phyloP scores from a whole-genome alignment of 2,329 filamentous ascomycete species.

The Trichoderma asperellum region DNA sequence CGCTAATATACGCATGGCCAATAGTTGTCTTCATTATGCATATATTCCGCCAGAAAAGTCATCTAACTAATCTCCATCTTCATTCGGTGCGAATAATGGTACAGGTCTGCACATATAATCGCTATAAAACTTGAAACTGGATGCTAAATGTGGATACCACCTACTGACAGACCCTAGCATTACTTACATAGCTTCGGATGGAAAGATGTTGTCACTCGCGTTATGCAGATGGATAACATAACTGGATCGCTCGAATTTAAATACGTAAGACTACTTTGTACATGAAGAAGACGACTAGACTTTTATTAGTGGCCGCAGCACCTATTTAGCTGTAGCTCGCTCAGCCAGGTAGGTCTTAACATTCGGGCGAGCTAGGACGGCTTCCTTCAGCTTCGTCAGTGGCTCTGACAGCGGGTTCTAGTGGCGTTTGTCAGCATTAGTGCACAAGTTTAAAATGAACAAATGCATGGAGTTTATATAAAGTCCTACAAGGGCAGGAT shows the following conservation, averaged over 20 bases:
- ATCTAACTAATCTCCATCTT: background rate
- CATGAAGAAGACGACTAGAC: background rate
- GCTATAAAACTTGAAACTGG: background rate
- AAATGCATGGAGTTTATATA: background rate
- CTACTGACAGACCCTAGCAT: background rate
- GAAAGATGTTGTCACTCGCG: background rate
- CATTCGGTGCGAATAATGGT: background rate
- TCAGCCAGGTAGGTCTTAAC: slow-evolving; percentile 1
- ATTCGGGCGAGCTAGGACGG: slow-evolving; percentile 16
- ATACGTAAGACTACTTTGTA: background rate
- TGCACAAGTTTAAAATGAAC: background rate
- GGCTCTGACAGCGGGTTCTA: slow-evolving; percentile 15
- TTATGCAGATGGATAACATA: background rate
- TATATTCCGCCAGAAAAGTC: background rate
- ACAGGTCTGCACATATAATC: background rate
- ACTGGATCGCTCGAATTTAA: background rate
- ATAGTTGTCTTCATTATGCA: background rate
- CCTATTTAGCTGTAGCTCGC: slow-evolving; percentile 4
- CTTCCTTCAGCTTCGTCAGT: slow-evolving; percentile 16
- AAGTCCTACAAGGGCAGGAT: background rate
- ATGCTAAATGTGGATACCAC: background rate
- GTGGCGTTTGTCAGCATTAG: background rate
- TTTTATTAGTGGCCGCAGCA: background rate
- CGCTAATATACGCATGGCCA: background rate
- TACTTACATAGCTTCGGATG: background rate